A percentile compares a stretch with the other conserved stretches of the same genome.
These are phyloP conservation scores for Botrytis medusae DNA, from an alignment of 2,329 filamentous ascomycete species.

Conservation along the genomic window DNA sequence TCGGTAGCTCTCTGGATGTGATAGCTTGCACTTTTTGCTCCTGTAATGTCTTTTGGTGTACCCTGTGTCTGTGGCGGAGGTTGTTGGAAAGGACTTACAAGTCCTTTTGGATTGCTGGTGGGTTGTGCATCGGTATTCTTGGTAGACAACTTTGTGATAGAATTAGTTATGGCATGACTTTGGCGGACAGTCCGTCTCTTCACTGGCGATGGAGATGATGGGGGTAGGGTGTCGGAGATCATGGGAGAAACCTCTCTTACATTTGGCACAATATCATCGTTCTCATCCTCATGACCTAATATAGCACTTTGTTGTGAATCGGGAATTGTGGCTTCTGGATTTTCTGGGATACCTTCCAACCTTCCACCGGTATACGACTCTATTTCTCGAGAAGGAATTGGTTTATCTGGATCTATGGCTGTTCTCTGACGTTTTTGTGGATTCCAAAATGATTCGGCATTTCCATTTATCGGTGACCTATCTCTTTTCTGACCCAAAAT, in stretches of 20 bases:
- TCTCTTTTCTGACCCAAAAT: conserved; percentile 31
- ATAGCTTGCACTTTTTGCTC: conserved; percentile 33
- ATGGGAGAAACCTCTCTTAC: conserved; percentile 31
- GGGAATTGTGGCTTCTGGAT: conserved; percentile 28
- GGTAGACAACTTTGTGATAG: conserved; percentile 26
- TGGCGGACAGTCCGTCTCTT: conserved; percentile 13
- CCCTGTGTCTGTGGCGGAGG: conserved; percentile 19
- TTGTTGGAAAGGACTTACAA: conserved; percentile 25
- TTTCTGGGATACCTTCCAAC: conserved; percentile 15
- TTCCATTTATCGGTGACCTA: conserved; percentile 26
- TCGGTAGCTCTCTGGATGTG: conserved; percentile 34
- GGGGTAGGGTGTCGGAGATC: conserved; percentile 30
- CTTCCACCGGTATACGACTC: conserved; percentile 22
- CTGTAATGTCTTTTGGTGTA: conserved; percentile 13
- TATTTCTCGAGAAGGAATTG: conserved; percentile 37
- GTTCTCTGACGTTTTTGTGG: conserved; percentile 37
- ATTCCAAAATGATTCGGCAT: conserved; percentile 26
- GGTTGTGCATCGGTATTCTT: conserved; percentile 18
- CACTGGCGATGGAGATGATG: conserved; percentile 28
- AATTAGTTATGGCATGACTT: conserved; percentile 29
- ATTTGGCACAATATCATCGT: conserved; percentile 24
- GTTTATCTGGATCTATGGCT: conserved; percentile 35
- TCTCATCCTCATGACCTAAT: conserved; percentile 20
- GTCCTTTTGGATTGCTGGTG: conserved; percentile 7
- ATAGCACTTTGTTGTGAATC: conserved; percentile 34